phyloP scores from a whole-genome alignment of 169 alveolate genomes.

The Plasmodium chabaudi region DNA sequence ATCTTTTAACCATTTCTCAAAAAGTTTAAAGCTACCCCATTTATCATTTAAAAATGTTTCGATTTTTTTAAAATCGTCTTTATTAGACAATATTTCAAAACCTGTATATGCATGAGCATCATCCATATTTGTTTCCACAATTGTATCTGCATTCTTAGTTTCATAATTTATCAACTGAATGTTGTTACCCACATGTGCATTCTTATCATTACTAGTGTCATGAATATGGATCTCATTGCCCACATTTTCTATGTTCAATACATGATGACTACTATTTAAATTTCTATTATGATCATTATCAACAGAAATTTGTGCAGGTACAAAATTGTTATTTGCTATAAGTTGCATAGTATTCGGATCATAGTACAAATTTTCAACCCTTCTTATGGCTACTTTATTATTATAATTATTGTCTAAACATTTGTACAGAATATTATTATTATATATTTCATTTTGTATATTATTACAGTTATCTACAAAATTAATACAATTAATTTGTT shows the following conservation, averaged over 20 bases:
- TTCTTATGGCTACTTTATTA: too few relatives aligned
- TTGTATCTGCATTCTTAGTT: background rate
- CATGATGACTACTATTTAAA: too few relatives aligned
- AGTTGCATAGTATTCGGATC: too few relatives aligned
- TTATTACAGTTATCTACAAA: background rate
- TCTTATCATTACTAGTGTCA: background rate
- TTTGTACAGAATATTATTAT: too few relatives aligned
- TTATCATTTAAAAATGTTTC: slow-evolving; percentile 51
- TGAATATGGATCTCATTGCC: background rate
- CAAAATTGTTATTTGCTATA: too few relatives aligned
- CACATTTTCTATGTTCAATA: too few relatives aligned
- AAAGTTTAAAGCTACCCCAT: slow-evolving; percentile 69
- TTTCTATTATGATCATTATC: too few relatives aligned
- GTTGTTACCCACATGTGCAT: background rate
- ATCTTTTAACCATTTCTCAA: slow-evolving; percentile 64
- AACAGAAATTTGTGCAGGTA: too few relatives aligned
- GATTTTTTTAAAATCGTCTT: slow-evolving; percentile 46
- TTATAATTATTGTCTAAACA: too few relatives aligned
- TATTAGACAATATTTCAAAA: slow-evolving; percentile 51
- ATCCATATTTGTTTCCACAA: background rate
- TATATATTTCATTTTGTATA: slow-evolving; percentile 1
- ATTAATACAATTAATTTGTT: slow-evolving; percentile 2
- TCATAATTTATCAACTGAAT: background rate
- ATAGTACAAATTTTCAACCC: too few relatives aligned
- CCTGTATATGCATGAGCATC: slow-evolving; percentile 14